A percentile compares a stretch with the other conserved stretches of the same genome.
Evolutionary conservation across 257 asterid species (phyloP).

Genomic region (Fraxinus anomala): DNA sequence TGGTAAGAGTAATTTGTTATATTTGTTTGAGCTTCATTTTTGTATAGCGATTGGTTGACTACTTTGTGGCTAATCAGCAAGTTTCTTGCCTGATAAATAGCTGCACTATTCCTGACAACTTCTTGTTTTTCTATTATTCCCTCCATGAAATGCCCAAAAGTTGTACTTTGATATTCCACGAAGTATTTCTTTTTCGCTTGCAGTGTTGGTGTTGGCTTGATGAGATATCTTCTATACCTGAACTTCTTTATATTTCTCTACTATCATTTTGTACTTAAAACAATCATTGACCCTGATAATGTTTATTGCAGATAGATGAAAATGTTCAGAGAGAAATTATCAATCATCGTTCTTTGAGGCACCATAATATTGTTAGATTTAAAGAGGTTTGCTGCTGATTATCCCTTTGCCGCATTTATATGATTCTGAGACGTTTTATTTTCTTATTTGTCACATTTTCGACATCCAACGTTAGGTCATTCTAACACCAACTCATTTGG

Average conservation of each 20-base stretch:
- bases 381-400: constrained; percentile 57
- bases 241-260: not conserved
- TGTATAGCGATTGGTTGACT: not conserved
- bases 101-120: not conserved
- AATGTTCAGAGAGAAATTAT: constrained; percentile 86
- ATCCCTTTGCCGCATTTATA: not conserved
- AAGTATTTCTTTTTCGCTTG: not conserved
- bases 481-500: constrained; percentile 85
- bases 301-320: constrained; percentile 75
- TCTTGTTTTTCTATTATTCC: not conserved
- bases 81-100: not conserved
- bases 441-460: constrained; percentile 1
- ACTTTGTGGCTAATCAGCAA: not conserved
- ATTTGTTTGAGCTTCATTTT: not conserved
- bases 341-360: constrained; percentile 86
- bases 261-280: not conserved
- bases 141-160: not conserved
- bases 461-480: constrained; percentile 55
- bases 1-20: not conserved
- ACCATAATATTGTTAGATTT: constrained; percentile 81
- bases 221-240: not conserved
- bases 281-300: constrained; percentile 7
- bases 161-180: not conserved
- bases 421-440: constrained; percentile 1
- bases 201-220: not conserved